Conservation (phyloP, 768 basidiomycete species). For the Sporobolomyces phaffii region DNA sequence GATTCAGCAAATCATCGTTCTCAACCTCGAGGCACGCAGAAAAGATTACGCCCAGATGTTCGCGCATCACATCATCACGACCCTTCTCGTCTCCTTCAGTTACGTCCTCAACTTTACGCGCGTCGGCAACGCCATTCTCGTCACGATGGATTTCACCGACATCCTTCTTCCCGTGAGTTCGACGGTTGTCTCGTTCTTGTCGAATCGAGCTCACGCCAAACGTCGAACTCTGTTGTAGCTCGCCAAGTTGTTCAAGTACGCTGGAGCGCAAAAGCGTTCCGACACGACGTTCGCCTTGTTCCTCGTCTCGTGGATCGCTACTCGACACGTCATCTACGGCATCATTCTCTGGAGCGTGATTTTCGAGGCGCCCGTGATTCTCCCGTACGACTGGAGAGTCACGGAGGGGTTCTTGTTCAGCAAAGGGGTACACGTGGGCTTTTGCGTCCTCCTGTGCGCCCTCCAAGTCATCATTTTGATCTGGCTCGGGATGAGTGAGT, state of each 20-base stretch:
- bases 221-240: constrained; percentile 59
- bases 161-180: constrained; percentile 77
- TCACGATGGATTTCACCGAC: constrained; percentile 82
- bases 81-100: constrained; percentile 66
- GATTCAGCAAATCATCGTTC: constrained; percentile 78
- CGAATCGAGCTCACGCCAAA: not conserved
- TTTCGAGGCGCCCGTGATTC: constrained; percentile 52
- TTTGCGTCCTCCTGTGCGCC: constrained; percentile 49
- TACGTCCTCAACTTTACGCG: constrained; percentile 81
- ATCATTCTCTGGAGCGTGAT: constrained; percentile 62
- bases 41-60: constrained; percentile 74
- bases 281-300: constrained; percentile 74
- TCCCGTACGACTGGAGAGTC: constrained; percentile 60
- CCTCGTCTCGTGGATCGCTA: constrained; percentile 82
- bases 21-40: constrained; percentile 84
- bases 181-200: not conserved
- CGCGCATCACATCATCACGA: constrained; percentile 85
- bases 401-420: constrained; percentile 58
- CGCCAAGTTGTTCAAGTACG: constrained; percentile 90
- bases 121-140: constrained; percentile 80
- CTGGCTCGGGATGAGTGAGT: constrained; percentile 34
- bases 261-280: constrained; percentile 59
- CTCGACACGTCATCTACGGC: constrained; percentile 76
- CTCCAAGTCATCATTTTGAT: constrained; percentile 44
- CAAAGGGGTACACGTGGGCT: constrained; percentile 50